Evolutionary conservation across 306 rosid species (phyloP).

Genomic region (Sicyos edulis): DNA sequence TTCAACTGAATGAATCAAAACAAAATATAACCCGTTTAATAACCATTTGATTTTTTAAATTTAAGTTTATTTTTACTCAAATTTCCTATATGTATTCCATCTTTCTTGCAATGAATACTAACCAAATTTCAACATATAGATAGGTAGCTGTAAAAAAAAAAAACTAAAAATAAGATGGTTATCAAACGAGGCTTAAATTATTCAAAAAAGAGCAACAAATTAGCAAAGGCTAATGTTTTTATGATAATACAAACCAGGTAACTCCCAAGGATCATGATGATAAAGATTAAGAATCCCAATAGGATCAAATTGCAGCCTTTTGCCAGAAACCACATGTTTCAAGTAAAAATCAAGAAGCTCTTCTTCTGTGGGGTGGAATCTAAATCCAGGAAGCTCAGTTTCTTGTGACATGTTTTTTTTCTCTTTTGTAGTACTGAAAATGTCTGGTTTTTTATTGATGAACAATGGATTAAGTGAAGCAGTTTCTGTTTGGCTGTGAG

Average conservation of each 20-base stretch:
- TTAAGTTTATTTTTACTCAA: too few relatives aligned
- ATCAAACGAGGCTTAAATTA: too few relatives aligned
- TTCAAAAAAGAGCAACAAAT: too few relatives aligned
- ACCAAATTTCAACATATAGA: too few relatives aligned
- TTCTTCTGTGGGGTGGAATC: conserved; percentile 95
- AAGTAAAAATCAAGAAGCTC: conserved; percentile 86
- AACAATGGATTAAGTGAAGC: not conserved
- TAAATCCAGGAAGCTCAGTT: conserved; percentile 71
- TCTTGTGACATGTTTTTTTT: conserved; percentile 32
- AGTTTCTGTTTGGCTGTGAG: conserved; percentile 1
- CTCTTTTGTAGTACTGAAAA: not conserved
- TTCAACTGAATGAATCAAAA: not conserved
- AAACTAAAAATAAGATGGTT: too few relatives aligned
- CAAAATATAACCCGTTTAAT: not conserved
- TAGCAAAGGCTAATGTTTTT: not conserved
- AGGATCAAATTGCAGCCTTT: conserved; percentile 50
- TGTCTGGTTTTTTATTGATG: not conserved
- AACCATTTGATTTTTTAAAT: too few relatives aligned
- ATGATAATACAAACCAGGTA: conserved; percentile 54
- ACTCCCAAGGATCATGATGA: conserved; percentile 73
- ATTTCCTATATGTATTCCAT: too few relatives aligned
- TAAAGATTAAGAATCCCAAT: conserved; percentile 80
- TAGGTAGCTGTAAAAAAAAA: too few relatives aligned
- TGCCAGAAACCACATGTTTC: conserved; percentile 60
- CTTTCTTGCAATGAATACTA: too few relatives aligned